Base-by-base conservation (phyloP, 805 yeast species). In the Candida dendrica region DNA sequence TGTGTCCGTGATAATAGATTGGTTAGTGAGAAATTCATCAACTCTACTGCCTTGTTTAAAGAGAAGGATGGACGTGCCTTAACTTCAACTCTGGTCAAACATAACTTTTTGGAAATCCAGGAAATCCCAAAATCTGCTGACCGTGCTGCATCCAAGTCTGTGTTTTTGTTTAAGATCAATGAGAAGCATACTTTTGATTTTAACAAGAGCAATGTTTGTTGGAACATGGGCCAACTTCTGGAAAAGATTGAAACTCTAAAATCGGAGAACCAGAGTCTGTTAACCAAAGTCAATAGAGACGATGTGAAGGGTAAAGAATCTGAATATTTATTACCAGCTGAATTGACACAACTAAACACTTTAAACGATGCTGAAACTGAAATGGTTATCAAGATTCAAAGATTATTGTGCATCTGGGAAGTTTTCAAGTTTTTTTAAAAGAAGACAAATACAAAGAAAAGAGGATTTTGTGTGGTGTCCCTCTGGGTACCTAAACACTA, bases 51-150 rank as follows among this genome's bases (percentile, higher is more conserved):
- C 2, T 64, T 93, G 40, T 71, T 93, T 61, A 85, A 78, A 49
- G 95, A 88, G 44, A 77, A 75, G 45, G 84, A 80, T 31, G 84
- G 89, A 8, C 72, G 96, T 43, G 78, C 81, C 33, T 79, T 83
- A 36, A 65, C 89, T 36, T 75, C 83, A 37, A 74, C 76, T 29
- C 65, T 93, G 41, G 74, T 85, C 22, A 75, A 74, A 41, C 71
- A 78, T 48, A 88, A 90, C 47, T 74, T 85, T 16, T 66, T 90
- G 16, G 96, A 91, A 57, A 73, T 90, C 31, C 98, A 91, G 63
- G 98, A 93, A 64, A 84, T 93, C 24, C 97, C 98, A 11, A 77
- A 91, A 53, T 83, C 95, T 8, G 81, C 79, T 19, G 98, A 93
- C 59, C 74, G 98, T 50, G 90, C 95, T 3, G 95, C 97, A 0